Evolutionary conservation across 345 rosid genomes (phyloP), one percentile per base, ranked within the genome.

Genomic region (Murraya koenigii): DNA sequence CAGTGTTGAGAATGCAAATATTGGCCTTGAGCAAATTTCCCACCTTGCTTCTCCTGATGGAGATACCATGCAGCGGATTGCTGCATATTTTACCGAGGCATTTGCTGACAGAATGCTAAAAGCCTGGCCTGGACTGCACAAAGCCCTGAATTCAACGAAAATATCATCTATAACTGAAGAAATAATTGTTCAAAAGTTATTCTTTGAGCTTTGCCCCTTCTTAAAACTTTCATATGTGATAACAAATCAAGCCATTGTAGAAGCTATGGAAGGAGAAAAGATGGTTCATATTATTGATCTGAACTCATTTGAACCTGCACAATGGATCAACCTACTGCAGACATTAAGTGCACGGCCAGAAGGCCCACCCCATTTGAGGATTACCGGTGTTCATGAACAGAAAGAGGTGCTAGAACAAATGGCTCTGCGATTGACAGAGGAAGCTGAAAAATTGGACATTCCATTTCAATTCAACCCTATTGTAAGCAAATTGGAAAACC

Each of bases 251-350:
- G 92, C 95, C 36, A 89, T 91, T 74, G 63, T 88, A 26, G 95
- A 91, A 65, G 89, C 93, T 2, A 89, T 91, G 92, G 91, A 88
- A 76, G 91, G 89, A 72, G 95, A 91, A 80, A 91, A 82, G 85
- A 82, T 89, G 90, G 85, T 91, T 59, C 95, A 91, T 74, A 89
- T 91, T n/a, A 88, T 91, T 41, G 95, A 91, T 81, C 84, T 91
- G 19, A 73, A 87, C 77, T 80, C 90, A 15, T 86, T 66, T 44
- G 93, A 89, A 84, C 95, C 95, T 76, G 93, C 92, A 1, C 93
- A 89, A 75, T 91, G 95, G 93, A 84, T 91, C 56, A 86, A 91
- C 80, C 89, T 89, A 72, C 84, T 91, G 52, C 92, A 85, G 77
- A 84, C 86, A 22, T 77, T 91, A 67, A 82, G 89, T 70, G 85